These are phyloP conservation scores for Ceratocystis eucalypticola DNA, from an alignment of 2,329 filamentous ascomycete species.

Conservation along the genomic window DNA sequence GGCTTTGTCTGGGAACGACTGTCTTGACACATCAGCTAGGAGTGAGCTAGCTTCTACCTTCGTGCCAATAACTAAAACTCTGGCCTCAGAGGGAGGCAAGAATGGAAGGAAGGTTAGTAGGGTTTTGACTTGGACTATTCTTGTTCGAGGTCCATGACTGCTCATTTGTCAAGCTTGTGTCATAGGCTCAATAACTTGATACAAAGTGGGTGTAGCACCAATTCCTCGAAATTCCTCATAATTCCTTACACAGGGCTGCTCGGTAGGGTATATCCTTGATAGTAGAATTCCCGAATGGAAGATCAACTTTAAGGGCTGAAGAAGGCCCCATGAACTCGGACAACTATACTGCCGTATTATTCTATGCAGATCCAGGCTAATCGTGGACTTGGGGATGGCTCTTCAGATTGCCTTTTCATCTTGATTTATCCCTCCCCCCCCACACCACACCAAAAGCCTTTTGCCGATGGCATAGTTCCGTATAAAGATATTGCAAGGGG, in stretches of 20 bases:
- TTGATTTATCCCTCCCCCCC: not conserved
- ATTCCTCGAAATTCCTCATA: not conserved
- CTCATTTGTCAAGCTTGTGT: not conserved
- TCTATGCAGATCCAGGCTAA: not conserved
- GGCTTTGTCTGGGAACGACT: not conserved
- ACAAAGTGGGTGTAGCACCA: not conserved
- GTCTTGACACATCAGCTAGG: not conserved
- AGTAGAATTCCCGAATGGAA: not conserved
- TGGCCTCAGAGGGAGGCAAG: not conserved
- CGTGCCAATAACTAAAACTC: not conserved
- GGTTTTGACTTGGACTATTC: not conserved
- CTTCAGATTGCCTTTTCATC: not conserved
- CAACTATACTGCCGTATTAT: not conserved
- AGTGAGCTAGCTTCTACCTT: not conserved
- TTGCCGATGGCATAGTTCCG: not conserved
- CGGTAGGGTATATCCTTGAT: slow-evolving; percentile 2
- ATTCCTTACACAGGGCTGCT: not conserved
- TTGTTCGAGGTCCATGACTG: not conserved
- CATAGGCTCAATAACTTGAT: not conserved
- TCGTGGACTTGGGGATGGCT: not conserved
- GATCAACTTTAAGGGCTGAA: not conserved
- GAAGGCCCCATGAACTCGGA: not conserved
- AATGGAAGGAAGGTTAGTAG: too few species aligned
- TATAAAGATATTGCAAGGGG: too few species aligned
- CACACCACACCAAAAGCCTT: not conserved